phyloP scores from a whole-genome alignment of 208 protist genomes.

The Sergeia podlipaevii region DNA sequence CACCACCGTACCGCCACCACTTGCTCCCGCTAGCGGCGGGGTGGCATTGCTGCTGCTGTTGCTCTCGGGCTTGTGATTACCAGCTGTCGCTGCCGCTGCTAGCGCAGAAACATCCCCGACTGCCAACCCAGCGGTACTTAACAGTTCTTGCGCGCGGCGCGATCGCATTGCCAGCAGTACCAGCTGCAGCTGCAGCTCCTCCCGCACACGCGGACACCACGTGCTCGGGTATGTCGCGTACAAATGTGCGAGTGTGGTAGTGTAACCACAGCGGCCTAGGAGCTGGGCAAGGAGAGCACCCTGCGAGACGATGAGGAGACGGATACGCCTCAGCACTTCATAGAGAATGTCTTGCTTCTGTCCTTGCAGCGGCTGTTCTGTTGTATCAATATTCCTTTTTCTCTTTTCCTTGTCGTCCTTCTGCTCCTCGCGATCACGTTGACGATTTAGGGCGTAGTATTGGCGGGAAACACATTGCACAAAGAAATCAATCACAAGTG shows the following conservation, averaged over 20 bases:
- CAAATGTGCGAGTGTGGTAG: conserved; percentile 20
- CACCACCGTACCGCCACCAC: no score
- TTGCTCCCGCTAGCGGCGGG: no score
- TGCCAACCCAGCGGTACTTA: conserved; percentile 58
- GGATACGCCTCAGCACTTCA: conserved; percentile 41
- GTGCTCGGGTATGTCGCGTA: neutral
- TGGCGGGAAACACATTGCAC: neutral
- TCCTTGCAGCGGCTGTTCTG: conserved; percentile 9
- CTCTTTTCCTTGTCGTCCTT: no score
- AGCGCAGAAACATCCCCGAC: no score
- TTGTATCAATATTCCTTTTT: no score
- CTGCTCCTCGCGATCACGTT: neutral
- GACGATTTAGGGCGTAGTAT: neutral
- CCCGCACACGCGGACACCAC: no score
- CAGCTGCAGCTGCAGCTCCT: conserved; percentile 67
- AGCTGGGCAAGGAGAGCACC: conserved; percentile 39
- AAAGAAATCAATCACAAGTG: conserved; percentile 41
- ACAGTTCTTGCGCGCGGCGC: conserved; percentile 64
- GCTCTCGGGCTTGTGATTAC: no score
- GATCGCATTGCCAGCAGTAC: conserved; percentile 64
- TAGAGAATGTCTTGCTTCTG: no score
- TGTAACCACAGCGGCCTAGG: conserved; percentile 62
- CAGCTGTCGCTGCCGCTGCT: no score
- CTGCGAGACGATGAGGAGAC: conserved; percentile 44
- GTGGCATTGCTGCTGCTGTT: no score